Evolutionary conservation across 2,329 filamentous ascomycete genomes (phyloP), one percentile per base, ranked within the genome.

Genomic region (Neofusicoccum parvum): DNA sequence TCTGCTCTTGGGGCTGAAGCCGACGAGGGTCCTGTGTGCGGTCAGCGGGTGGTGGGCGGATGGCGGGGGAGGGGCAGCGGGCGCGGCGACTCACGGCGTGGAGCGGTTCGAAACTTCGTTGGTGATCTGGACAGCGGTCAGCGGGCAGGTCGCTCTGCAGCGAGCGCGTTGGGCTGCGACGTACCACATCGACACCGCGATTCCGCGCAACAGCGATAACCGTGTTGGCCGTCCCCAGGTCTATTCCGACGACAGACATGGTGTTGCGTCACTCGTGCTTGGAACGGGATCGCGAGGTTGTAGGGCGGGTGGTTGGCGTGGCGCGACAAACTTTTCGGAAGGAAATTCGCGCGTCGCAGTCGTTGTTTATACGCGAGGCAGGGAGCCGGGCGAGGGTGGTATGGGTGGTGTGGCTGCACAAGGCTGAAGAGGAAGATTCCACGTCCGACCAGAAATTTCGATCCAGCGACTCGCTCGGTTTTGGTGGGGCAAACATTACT

Each of bases 91-190:
- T 86, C 92, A 97, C 92, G 95, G 95, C 73, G 95, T 99, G 68
- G 92, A 89, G 82, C 95, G 90, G 87, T 99, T 98, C 72, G 95
- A 99, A 74, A 98, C 95, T 83, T 99, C 95, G 86, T 99, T 99
- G 84, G 92, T 91, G 79, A 99, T 96, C 93, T 97, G 75, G 65
- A 73, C 62, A 65, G 62, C 54, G 39, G 43, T 60, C 39, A 48
- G 65, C 49, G 48, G 72, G 81, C 71, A 80, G 76, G 71, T 69
- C 66, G 17, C 2, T 37, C 9, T 36, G 36, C 39, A 34, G 20
- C 23, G 10, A 3, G n/a, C 45, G 34, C 14, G 36, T 65, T 53
- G 58, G 67, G 65, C 62, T 46, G 60, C 46, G 77, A 95, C 93
- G 78, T 87, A 97, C 93, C 80, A 99, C 95, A 86, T 99, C 95